phyloP scores from a whole-genome alignment of 2,329 filamentous ascomycete species.

The Xylariomycetidae sp. region DNA sequence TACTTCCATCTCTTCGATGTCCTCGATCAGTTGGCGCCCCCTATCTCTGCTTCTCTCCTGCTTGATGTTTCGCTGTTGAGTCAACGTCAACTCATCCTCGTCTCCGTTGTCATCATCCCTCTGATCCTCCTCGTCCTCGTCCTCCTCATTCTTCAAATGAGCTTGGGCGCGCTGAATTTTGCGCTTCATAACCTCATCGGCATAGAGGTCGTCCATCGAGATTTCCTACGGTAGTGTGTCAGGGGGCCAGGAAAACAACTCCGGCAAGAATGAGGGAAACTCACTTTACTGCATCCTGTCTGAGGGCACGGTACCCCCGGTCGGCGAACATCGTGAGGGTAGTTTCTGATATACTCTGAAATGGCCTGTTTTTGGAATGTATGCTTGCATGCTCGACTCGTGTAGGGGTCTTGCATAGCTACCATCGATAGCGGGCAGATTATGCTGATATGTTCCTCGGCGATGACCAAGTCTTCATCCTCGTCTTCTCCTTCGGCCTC shows the following conservation, averaged over 20 bases:
- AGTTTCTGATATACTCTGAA: conserved; percentile 42
- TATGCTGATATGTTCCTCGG: conserved; percentile 58
- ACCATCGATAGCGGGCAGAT: conserved; percentile 66
- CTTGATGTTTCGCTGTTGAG: conserved; percentile 14
- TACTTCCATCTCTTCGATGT: conserved; percentile 11
- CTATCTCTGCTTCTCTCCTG: conserved; percentile 12
- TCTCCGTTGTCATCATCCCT: conserved; percentile 3
- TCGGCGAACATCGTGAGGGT: conserved; percentile 16
- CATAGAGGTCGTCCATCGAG: conserved; percentile 41
- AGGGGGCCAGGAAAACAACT: not conserved
- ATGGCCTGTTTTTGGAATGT: conserved; percentile 66
- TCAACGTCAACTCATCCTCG: conserved; percentile 4
- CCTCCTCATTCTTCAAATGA: not conserved
- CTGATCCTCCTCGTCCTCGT: conserved; percentile 4
- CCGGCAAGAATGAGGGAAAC: not conserved
- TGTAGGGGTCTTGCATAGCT: conserved; percentile 62
- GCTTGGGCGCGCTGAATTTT: conserved; percentile 29
- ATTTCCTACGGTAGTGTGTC: conserved; percentile 47
- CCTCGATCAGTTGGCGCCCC: conserved; percentile 11
- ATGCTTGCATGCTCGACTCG: conserved; percentile 64
- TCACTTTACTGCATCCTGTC: conserved; percentile 52
- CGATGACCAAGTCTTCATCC: conserved; percentile 66
- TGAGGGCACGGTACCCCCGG: conserved; percentile 55
- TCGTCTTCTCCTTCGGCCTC: conserved; percentile 43
- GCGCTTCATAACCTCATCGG: not conserved